Conservation (phyloP, 2,329 filamentous ascomycete genomes). For the Phoma herbarum region DNA sequence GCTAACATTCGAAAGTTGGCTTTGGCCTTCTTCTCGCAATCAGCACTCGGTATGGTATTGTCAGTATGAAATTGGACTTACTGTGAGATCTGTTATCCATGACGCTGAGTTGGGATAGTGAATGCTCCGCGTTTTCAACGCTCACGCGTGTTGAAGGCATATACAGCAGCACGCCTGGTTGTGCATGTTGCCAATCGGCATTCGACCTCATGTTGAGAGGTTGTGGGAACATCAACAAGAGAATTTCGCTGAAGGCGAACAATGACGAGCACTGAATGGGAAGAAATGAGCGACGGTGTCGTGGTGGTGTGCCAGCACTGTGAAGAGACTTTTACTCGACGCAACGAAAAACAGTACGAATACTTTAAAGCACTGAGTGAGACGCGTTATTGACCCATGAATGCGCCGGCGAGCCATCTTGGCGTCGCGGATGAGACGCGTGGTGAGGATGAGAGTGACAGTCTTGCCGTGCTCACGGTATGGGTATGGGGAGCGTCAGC, state of each 20-base stretch:
- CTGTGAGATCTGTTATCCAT: background rate
- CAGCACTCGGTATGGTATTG: no score
- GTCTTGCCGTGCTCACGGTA: no score
- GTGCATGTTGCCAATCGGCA: background rate
- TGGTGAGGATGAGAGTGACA: slow-evolving; percentile 14
- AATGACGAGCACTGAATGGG: no score
- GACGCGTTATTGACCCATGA: background rate
- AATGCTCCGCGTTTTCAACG: background rate
- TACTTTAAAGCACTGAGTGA: background rate
- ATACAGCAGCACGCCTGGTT: slow-evolving; percentile 4
- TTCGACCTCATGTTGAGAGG: background rate
- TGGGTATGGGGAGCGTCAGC: no score
- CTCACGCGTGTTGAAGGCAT: background rate
- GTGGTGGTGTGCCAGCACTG: background rate
- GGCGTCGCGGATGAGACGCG: slow-evolving; percentile 9
- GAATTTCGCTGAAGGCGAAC: no score
- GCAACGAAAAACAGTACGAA: background rate
- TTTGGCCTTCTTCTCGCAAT: no score
- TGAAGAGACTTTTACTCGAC: background rate
- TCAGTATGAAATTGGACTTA: background rate
- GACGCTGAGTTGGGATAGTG: background rate
- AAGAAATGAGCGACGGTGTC: background rate
- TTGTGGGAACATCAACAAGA: no score
- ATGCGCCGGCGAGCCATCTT: background rate
- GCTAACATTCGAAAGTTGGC: no score